Evolutionary conservation across 2,329 filamentous ascomycete genomes (phyloP).

Genomic region (Aspergillus caelatus): DNA sequence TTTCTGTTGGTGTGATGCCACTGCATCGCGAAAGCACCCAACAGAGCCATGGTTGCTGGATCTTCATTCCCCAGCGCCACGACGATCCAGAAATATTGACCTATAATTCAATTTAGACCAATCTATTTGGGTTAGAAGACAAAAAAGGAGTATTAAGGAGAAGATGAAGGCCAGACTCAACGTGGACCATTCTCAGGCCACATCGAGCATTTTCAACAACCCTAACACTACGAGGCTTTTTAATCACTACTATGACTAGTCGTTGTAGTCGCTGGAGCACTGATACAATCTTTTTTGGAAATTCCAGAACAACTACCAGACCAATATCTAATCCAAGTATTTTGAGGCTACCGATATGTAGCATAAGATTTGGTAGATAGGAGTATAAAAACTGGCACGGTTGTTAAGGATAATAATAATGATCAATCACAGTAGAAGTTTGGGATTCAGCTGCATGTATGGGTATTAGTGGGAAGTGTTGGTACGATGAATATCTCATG

Average conservation of each 20-base stretch:
- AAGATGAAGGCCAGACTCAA: constrained; percentile 1
- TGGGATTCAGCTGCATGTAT: constrained; percentile 2
- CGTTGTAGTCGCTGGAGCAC: background rate
- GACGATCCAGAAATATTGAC: constrained; percentile 8
- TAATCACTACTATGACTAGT: background rate
- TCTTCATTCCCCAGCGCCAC: constrained; percentile 13
- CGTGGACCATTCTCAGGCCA: background rate
- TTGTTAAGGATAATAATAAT: constrained; percentile 3
- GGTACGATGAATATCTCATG: background rate
- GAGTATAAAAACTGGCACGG: background rate
- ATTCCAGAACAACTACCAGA: background rate
- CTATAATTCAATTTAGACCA: constrained; percentile 2
- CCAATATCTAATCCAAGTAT: background rate
- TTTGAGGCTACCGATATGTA: background rate
- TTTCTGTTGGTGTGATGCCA: constrained; percentile 16
- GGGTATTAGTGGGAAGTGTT: background rate
- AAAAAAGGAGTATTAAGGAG: background rate
- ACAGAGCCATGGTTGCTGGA: constrained; percentile 6
- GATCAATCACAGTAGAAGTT: constrained; percentile 2
- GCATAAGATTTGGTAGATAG: background rate
- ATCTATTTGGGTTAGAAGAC: background rate
- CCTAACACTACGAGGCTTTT: background rate
- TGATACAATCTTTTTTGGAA: background rate
- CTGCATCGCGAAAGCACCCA: constrained; percentile 1
- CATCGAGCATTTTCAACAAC: background rate